Conservation (phyloP, 2,329 filamentous ascomycete genomes). For the Beauveria sp. region DNA sequence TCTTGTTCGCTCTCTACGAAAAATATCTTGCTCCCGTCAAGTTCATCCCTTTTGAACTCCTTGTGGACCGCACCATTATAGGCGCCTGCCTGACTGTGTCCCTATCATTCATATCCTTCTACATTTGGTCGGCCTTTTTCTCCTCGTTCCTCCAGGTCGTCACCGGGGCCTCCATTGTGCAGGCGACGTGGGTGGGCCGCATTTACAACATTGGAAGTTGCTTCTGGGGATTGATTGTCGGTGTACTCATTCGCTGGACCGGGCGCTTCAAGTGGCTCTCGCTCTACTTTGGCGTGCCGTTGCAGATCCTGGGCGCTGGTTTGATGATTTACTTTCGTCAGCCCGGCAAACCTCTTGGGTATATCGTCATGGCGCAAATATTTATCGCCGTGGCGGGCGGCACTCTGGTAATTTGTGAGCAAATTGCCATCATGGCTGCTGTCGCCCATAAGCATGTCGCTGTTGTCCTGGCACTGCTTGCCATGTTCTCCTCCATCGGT, state of each 20-base stretch:
- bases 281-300: conserved; percentile 25
- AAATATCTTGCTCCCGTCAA: conserved; percentile 47
- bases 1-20: conserved; percentile 51
- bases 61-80: conserved; percentile 44
- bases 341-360: conserved; percentile 41
- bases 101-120: conserved; percentile 42
- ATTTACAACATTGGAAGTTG: conserved; percentile 45
- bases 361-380: conserved; percentile 53
- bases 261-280: conserved; percentile 41
- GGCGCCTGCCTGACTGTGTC: conserved; percentile 39
- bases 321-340: conserved; percentile 36
- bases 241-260: conserved; percentile 37
- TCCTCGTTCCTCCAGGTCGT: conserved; percentile 50
- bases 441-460: conserved; percentile 32
- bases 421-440: conserved; percentile 52
- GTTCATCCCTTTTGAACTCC: conserved; percentile 46
- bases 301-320: conserved; percentile 29
- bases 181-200: conserved; percentile 40
- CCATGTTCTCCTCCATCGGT: neutral
- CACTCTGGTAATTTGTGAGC: conserved; percentile 47
- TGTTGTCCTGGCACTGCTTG: neutral
- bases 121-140: conserved; percentile 47
- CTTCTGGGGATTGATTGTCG: conserved; percentile 41
- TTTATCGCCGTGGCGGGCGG: conserved; percentile 52
- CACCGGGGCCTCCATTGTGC: conserved; percentile 31